phyloP scores from a whole-genome alignment of 208 protist species.

The Trypanosoma lewisi region DNA sequence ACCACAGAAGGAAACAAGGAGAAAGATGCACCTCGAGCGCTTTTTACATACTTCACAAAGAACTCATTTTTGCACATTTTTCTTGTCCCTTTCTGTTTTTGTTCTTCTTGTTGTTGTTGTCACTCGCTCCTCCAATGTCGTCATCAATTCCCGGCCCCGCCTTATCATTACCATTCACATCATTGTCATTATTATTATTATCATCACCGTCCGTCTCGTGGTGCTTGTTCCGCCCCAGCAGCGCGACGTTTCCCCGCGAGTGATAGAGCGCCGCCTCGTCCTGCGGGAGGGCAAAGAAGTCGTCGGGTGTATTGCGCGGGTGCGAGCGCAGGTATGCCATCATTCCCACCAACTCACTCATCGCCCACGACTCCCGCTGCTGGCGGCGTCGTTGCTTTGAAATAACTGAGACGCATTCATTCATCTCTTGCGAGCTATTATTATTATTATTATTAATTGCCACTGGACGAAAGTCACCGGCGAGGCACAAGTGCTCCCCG shows the following conservation, averaged over 20 bases:
- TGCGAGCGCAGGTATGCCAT: constrained; percentile 5
- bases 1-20: no score
- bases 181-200: not conserved
- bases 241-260: not conserved
- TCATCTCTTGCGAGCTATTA: no score
- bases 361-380: constrained; percentile 15
- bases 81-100: no score
- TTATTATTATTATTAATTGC: no score
- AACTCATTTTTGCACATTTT: no score
- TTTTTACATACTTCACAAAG: no score
- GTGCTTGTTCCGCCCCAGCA: not conserved
- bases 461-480: constrained; percentile 20
- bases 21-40: no score
- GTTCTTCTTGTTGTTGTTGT: not conserved
- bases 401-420: no score
- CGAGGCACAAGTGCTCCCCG: constrained; percentile 54
- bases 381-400: not conserved
- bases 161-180: not conserved
- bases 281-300: constrained; percentile 13
- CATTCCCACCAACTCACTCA: constrained; percentile 17
- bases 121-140: not conserved
- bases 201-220: not conserved
- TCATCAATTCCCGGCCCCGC: constrained; percentile 1
- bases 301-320: constrained; percentile 2
- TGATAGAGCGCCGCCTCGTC: constrained; percentile 9